Evolutionary conservation across 176 grass and related monocot genomes (phyloP).

Genomic region (Musa troglodytarum): DNA sequence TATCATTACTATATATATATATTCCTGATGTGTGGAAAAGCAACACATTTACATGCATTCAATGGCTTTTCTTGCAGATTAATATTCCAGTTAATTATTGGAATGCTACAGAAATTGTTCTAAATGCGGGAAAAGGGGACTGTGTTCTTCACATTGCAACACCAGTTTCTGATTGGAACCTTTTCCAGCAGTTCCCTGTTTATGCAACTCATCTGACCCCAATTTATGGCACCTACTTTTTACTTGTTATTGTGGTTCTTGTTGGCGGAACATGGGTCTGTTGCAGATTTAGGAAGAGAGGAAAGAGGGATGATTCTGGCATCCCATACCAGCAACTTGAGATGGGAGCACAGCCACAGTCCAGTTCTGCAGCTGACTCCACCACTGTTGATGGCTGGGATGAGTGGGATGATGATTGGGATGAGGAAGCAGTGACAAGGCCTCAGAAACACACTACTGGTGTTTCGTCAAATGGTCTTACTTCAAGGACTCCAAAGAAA

Average conservation of each 20-base stretch:
- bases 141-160: conserved; percentile 23
- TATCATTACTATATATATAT: background rate
- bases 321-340: conserved; percentile 74
- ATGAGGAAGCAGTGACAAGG: conserved; percentile 58
- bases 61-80: conserved; percentile 28
- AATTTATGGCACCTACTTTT: conserved; percentile 61
- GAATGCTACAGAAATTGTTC: conserved; percentile 33
- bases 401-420: conserved; percentile 90
- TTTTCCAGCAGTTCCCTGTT: conserved; percentile 39
- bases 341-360: conserved; percentile 44
- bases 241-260: conserved; percentile 50
- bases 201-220: conserved; percentile 56
- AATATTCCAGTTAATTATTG: conserved; percentile 19
- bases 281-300: conserved; percentile 53
- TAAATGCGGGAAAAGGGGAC: conserved; percentile 28
- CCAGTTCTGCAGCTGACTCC: conserved; percentile 26
- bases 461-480: conserved; percentile 47
- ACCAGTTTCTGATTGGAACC: conserved; percentile 37
- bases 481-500: conserved; percentile 50
- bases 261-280: conserved; percentile 40
- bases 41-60: background rate
- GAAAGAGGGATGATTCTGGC: conserved; percentile 10
- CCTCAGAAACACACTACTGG: conserved; percentile 31
- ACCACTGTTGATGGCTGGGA: conserved; percentile 59
- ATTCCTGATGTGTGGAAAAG: background rate